Evolutionary conservation across 768 basidiomycete genomes (phyloP).

Genomic region (Trametes elegans): DNA sequence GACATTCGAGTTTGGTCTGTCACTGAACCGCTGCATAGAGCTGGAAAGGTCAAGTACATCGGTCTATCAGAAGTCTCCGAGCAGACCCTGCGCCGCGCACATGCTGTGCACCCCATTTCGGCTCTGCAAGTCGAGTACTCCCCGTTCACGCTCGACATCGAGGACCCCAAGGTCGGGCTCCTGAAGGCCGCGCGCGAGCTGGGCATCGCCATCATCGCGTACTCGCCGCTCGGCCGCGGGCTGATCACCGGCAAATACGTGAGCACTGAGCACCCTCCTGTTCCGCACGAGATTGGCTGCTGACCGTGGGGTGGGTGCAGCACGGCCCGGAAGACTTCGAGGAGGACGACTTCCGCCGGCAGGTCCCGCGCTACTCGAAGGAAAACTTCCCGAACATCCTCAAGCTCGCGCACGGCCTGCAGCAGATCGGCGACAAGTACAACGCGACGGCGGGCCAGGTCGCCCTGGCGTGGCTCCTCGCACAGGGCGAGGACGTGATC

Average conservation of each 20-base stretch:
- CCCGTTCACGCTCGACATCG: conserved; percentile 35
- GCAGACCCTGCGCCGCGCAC: conserved; percentile 35
- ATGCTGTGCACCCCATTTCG: conserved; percentile 36
- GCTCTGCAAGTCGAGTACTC: conserved; percentile 40
- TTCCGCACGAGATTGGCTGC: too few species aligned
- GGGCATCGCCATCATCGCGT: conserved; percentile 41
- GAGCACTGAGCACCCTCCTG: background rate
- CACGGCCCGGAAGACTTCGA: conserved; percentile 35
- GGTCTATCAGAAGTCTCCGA: conserved; percentile 36
- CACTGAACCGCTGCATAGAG: conserved; percentile 19
- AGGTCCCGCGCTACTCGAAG: conserved; percentile 34
- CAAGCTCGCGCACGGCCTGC: conserved; percentile 36
- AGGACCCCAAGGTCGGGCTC: conserved; percentile 32
- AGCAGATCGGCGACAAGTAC: conserved; percentile 36
- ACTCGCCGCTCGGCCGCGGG: conserved; percentile 49
- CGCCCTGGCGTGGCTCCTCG: conserved; percentile 48
- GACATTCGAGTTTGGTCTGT: conserved; percentile 9
- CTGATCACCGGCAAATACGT: conserved; percentile 46
- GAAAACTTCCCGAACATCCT: conserved; percentile 48
- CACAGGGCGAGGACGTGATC: conserved; percentile 46
- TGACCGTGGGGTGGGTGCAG: conserved; percentile 4
- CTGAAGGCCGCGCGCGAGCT: conserved; percentile 38
- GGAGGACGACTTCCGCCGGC: conserved; percentile 35
- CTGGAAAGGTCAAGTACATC: conserved; percentile 36
- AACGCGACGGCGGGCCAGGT: conserved; percentile 45